Evolutionary conservation across 2,329 filamentous ascomycete species (phyloP).

Genomic region (Pseudocercospora musae): DNA sequence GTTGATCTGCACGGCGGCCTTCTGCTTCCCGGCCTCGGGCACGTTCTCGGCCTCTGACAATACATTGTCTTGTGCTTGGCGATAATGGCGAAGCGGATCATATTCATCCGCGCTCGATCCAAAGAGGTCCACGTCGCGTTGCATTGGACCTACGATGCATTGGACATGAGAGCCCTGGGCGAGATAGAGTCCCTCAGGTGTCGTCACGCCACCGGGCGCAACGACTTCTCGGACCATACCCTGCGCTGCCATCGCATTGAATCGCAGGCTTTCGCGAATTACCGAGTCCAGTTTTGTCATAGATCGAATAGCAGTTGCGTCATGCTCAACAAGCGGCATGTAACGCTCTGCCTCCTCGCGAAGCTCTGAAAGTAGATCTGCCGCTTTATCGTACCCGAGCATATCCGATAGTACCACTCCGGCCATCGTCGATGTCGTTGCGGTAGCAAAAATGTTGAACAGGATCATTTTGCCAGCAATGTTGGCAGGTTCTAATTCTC

Average conservation of each 20-base stretch:
- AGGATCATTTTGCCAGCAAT: constrained; percentile 18
- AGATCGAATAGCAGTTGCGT: constrained; percentile 19
- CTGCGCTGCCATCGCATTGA: constrained; percentile 9
- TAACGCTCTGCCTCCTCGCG: constrained; percentile 17
- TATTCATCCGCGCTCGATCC: constrained; percentile 19
- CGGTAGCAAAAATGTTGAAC: constrained; percentile 26
- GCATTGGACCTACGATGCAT: constrained; percentile 18
- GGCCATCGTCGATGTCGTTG: constrained; percentile 19
- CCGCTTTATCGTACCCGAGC: constrained; percentile 10
- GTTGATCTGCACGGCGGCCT: constrained; percentile 11
- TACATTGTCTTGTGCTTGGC: background rate
- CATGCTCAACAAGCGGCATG: constrained; percentile 4
- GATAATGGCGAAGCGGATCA: constrained; percentile 25
- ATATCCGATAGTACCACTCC: constrained; percentile 19
- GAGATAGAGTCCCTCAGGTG: constrained; percentile 22
- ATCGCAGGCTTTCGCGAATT: constrained; percentile 29
- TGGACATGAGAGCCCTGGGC: constrained; percentile 24
- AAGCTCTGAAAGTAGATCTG: constrained; percentile 9
- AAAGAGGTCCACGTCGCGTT: constrained; percentile 26
- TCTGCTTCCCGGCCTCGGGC: background rate
- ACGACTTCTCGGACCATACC: constrained; percentile 23
- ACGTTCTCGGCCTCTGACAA: background rate
- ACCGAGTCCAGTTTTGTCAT: constrained; percentile 23
- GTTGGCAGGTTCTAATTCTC: constrained; percentile 10
- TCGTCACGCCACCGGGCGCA: constrained; percentile 21